A percentile compares a stretch with the other conserved stretches of the same genome.
These are phyloP conservation scores for Candida nonsorbophila DNA, from an alignment of 805 yeast genomes.

Conservation along the genomic window DNA sequence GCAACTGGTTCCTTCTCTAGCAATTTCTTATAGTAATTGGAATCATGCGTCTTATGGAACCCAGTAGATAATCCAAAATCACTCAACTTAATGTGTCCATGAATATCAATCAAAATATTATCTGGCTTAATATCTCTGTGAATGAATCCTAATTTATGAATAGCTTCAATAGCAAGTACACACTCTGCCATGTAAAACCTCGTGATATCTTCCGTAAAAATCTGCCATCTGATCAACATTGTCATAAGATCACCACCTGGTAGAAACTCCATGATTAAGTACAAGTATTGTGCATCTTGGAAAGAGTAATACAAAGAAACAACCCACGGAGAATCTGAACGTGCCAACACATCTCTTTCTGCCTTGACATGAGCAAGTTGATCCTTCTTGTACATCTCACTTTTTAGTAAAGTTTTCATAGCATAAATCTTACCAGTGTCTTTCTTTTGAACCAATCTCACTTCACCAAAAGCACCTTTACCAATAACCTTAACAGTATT, in stretches of 20 bases:
- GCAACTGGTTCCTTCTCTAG: constrained; percentile 51
- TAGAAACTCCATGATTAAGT: constrained; percentile 72
- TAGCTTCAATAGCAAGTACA: constrained; percentile 90
- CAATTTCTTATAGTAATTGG: constrained; percentile 76
- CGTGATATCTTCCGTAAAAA: constrained; percentile 88
- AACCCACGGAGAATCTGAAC: constrained; percentile 85
- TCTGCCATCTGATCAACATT: constrained; percentile 91
- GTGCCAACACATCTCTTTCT: constrained; percentile 91
- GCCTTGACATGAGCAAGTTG: constrained; percentile 95
- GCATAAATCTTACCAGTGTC: constrained; percentile 92
- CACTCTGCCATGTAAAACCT: constrained; percentile 95
- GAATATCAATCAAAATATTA: constrained; percentile 80
- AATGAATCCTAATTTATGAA: constrained; percentile 88
- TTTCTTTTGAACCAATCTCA: constrained; percentile 83
- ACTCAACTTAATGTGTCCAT: constrained; percentile 62
- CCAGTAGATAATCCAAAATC: constrained; percentile 87
- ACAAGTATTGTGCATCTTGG: constrained; percentile 71
- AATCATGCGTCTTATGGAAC: constrained; percentile 89
- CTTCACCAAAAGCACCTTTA: constrained; percentile 98
- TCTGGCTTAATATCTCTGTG: constrained; percentile 98
- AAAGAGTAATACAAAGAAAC: constrained; percentile 77
- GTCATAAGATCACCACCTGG: constrained; percentile 93
- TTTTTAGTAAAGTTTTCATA: constrained; percentile 85
- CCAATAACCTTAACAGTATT: constrained; percentile 88
- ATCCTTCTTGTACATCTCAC: constrained; percentile 93